phyloP scores from a whole-genome alignment of 352 stramenopile genomes.

The Aphanomyces stellatus region DNA sequence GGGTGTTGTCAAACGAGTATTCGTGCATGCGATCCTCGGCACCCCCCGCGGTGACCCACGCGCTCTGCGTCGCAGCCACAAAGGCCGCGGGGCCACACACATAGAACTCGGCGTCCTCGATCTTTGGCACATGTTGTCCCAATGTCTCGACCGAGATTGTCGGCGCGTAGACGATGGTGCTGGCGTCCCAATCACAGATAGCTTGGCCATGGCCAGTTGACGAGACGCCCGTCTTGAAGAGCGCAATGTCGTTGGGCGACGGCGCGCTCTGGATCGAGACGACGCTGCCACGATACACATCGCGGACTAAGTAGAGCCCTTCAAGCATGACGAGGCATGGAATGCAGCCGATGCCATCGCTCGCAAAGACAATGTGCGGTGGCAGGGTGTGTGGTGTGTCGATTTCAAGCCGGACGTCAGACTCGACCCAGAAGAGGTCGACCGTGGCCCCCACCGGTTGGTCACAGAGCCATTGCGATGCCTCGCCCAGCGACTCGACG shows the following conservation, averaged over 20 bases:
- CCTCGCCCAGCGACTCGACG: neutral
- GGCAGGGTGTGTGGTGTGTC: neutral
- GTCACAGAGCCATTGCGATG: neutral
- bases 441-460: neutral
- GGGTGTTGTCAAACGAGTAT: too few species aligned
- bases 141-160: too few species aligned
- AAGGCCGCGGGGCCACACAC: too few species aligned
- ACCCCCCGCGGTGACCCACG: too few species aligned
- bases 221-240: neutral
- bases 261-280: neutral
- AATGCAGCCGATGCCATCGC: neutral
- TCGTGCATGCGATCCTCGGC: too few species aligned
- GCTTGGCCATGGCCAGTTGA: too few species aligned
- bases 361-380: neutral
- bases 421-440: constrained; percentile 12
- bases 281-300: neutral
- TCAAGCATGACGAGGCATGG: neutral
- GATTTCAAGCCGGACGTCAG: constrained; percentile 4
- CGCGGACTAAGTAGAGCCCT: neutral
- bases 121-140: too few species aligned
- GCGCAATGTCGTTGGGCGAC: neutral
- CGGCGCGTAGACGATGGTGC: neutral
- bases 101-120: too few species aligned
- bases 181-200: neutral
- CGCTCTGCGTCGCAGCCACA: too few species aligned